Conservation (phyloP, 768 basidiomycete genomes). For the Sarcodon aspratus region DNA sequence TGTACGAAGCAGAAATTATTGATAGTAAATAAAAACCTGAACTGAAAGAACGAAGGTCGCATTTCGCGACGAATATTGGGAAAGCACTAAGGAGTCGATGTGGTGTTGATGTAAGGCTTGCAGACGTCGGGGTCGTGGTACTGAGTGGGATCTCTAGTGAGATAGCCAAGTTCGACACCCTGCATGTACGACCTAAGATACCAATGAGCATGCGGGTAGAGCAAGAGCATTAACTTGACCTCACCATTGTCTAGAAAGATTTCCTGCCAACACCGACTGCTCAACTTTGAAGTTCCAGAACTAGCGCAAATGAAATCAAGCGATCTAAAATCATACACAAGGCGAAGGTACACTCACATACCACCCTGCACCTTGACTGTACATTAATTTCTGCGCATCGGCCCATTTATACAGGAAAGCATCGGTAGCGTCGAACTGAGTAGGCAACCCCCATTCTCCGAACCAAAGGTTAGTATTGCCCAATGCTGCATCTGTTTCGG, state of each 20-base stretch:
- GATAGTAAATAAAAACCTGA: too few species aligned
- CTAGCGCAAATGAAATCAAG: constrained; percentile 14
- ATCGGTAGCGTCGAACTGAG: constrained; percentile 51
- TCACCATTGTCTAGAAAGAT: constrained; percentile 56
- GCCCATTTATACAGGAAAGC: constrained; percentile 58
- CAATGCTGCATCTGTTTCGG: constrained; percentile 33
- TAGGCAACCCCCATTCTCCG: constrained; percentile 53
- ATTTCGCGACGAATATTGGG: too few species aligned
- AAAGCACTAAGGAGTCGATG: too few species aligned
- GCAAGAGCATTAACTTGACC: constrained; percentile 5
- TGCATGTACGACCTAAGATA: constrained; percentile 56
- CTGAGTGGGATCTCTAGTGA: constrained; percentile 51
- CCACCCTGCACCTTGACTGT: constrained; percentile 53
- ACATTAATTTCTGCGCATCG: constrained; percentile 62
- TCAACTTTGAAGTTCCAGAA: constrained; percentile 75
- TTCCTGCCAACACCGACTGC: constrained; percentile 35
- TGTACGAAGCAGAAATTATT: too few species aligned
- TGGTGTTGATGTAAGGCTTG: constrained; percentile 27
- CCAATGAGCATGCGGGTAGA: neutral
- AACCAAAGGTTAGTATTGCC: constrained; percentile 40
- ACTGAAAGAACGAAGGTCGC: too few species aligned
- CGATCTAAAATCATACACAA: neutral
- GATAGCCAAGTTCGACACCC: constrained; percentile 43
- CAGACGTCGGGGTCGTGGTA: constrained; percentile 55
- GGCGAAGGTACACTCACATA: constrained; percentile 31